Base-by-base conservation (phyloP, 2,329 filamentous ascomycete genomes). In the Pseudopithomyces chartarum region DNA sequence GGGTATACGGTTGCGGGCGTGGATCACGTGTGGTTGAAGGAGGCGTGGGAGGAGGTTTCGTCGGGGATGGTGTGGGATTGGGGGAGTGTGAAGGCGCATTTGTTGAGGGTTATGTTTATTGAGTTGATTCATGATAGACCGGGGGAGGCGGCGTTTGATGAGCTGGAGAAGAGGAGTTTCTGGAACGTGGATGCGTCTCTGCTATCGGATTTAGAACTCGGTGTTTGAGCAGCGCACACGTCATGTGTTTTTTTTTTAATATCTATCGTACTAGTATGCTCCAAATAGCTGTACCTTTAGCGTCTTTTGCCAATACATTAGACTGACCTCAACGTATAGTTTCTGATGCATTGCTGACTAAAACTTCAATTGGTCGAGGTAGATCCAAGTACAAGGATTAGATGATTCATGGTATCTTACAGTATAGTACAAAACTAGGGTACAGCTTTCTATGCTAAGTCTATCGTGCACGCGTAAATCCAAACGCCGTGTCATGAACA, bases 51-150 rank as follows among this genome's bases (percentile, higher is more conserved):
- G 26, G 12, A 17, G 5, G 13, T n/a, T 19, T 48, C 8, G 23
- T 11, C n/a, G 22, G 32, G 43, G 29, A 10, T 23, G 20, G 10
- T 12, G 22, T 26, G 34, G 29, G 34, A 47, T n/a, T 63, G 58
- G 58, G 22, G 15, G 1, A 48, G 47, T 2, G 46, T 53, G 1
- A 55, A 52, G 36, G n/a, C 23, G 12, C 38, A 46, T 12, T 33
- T 63, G 20, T 23, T 43, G 43, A 34, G 48, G 2, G 52, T 63
- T 1, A 56, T 63, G 46, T 63, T 58, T 59, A 58, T 61, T n/a
- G 55, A 61, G 17, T 43, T 49, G 20, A 52, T 59, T 4, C 58
- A 61, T 49, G 56, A 63, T 33, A 22, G 17, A 15, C 26, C 54
- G 10, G 59, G 53, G 17, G 19, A 45, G 20, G 34, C 19, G 3